Conservation (phyloP, 352 stramenopile genomes). For the Saprolegnia parasitica region DNA sequence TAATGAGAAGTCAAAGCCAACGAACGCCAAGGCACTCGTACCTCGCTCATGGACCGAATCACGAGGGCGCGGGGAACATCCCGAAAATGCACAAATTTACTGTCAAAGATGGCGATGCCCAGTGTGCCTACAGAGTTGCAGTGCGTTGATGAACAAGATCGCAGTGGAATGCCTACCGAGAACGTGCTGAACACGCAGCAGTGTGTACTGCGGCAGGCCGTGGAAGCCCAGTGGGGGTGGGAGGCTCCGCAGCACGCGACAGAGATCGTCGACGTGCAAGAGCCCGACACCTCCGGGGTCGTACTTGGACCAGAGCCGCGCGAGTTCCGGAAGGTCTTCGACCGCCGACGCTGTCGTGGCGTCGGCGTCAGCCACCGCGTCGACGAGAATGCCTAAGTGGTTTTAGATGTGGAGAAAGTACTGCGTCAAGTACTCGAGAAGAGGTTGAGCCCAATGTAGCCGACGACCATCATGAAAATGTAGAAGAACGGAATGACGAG, state of each 20-base stretch:
- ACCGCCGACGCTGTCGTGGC: slow-evolving; percentile 85
- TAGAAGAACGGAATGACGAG: slow-evolving; percentile 80
- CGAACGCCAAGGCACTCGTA: background rate
- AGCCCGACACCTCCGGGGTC: slow-evolving; percentile 82
- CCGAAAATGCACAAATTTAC: slow-evolving; percentile 78
- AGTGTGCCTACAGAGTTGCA: slow-evolving; percentile 45
- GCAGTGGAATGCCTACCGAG: background rate
- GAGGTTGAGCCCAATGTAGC: slow-evolving; percentile 91
- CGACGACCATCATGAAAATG: slow-evolving; percentile 91
- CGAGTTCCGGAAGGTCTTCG: slow-evolving; percentile 85
- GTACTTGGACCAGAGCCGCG: slow-evolving; percentile 82
- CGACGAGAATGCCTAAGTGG: slow-evolving; percentile 87
- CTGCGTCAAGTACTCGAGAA: slow-evolving; percentile 38
- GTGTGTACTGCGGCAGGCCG: slow-evolving; percentile 30
- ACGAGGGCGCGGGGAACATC: slow-evolving; percentile 66
- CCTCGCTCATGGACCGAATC: slow-evolving; percentile 7
- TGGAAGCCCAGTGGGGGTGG: slow-evolving; percentile 71
- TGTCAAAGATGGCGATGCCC: slow-evolving; percentile 72
- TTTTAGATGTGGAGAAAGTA: background rate
- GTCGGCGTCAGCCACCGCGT: slow-evolving; percentile 86
- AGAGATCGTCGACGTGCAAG: slow-evolving; percentile 68
- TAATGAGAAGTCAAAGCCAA: slow-evolving; percentile 2
- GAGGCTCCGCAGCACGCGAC: slow-evolving; percentile 68
- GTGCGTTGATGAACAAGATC: slow-evolving; percentile 32
- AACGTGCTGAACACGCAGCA: background rate